Evolutionary conservation across 345 rosid genomes (phyloP), one percentile per base, ranked within the genome.

Genomic region (Rhodomyrtus tomentosa): DNA sequence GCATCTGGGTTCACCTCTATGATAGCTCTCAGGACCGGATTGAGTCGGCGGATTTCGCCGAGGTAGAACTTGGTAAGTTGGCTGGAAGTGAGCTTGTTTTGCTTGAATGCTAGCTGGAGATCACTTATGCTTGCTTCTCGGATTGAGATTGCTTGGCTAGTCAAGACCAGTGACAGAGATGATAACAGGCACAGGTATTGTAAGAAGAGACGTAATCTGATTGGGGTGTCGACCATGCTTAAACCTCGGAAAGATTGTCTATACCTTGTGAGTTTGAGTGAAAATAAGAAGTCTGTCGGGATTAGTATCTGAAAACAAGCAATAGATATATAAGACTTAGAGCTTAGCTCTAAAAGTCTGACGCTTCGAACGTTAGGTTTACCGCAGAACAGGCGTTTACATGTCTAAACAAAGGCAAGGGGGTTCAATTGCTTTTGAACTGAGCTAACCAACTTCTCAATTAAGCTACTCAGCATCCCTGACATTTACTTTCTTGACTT

Each of bases 1-100:
- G 87, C 91, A 82, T 91, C 91, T 1, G 90, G 92, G 88, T 91
- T 91, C 18, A 91, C 87, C 84, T 91, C 91, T 13, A 89, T 88
- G 84, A 89, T 87, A 45, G 88, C 91, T 24, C 38, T 85, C 13
- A 91, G 85, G 7, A 85, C 40, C 1, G 89, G 91, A 54, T 90
- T 90, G 51, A 91, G 88, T 82, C 54, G 38, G n/a, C 21, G 55
- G 83, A 88, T 88, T 83, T 87, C 83, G 15, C 54, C 51, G 6
- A 87, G 45, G 84, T 90, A 90, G 81, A 87, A 88, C 45, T 85
- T 51, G n/a, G 87, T 88, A 6, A 89, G 88, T 55, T 90, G 87
- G 88, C 87, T 87, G 9, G 92, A 88, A 22, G 90, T 89, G 50
- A 92, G 90, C 48, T 87, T 85, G 81, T 88, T 89, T 36, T 49